Base-by-base conservation (phyloP, 495 filamentous ascomycete genomes). In the Penicillium cinerascens region DNA sequence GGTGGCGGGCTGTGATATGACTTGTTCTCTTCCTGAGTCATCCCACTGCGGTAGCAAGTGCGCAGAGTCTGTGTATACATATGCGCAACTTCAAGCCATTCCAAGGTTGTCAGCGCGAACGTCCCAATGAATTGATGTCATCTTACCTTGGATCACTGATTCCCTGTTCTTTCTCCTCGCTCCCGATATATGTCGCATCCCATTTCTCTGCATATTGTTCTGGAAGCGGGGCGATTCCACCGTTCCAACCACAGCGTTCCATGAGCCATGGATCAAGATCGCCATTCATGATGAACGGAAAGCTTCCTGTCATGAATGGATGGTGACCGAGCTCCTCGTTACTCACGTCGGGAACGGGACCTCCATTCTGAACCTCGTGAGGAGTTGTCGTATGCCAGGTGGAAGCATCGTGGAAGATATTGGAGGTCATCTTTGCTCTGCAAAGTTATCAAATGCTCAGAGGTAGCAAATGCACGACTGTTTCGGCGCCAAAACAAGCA, bases 1-100 rank as follows among this genome's bases (percentile, higher is more conserved):
- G 18, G 65, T 66, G 20, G 68, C 66, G 3, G 66, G 42, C 9
- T 64, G 58, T 10, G 61, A 66, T 42, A 52, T 42, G 10, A 56
- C 47, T 51, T 48, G 35, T 53, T 54, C 21, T 56, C 49, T 42
- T 52, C 55, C 20, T 35, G 22, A 11, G 40, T 46, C 26, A 49
- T 36, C 42, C 18, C 7, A 22, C 2, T 51, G 15, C 13, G 21
- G 42, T 18, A 42, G n/a, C 18, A 33, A 25, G 29, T 54, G 21
- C 42, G 29, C 51, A 21, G 43, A 20, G n/a, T 15, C 33, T 15
- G 45, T 39, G n/a, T 33, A 10, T 33, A 10, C 4, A 33, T 33
- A 11, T 13, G 29, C 29, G 29, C 29, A 13, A 33, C 29, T 33
- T 33, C 9, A 33, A 33, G 10, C 29, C 29, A 15, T 13, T n/a